Percentiles rank a stretch among this genome's conserved stretches.
These are phyloP conservation scores for Posidonia oceanica DNA, from an alignment of 116 monocot species.

Conservation along the genomic window DNA sequence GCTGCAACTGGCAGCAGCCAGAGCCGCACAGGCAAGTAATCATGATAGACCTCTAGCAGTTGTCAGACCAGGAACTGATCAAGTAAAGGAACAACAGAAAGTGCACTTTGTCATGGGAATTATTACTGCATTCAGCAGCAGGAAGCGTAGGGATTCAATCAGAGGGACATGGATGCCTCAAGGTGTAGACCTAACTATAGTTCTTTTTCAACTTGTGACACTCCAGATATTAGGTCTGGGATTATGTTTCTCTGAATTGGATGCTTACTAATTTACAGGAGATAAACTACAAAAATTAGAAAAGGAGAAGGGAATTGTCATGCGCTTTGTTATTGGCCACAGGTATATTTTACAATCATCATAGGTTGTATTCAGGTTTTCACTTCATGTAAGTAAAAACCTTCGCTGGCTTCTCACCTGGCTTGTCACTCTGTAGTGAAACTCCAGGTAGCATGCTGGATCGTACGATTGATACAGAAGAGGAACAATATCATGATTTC, in stretches of 20 bases:
- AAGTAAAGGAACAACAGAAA: constrained; percentile 25
- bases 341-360: constrained; percentile 22
- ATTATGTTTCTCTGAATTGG: neutral
- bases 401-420: neutral
- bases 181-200: constrained; percentile 21
- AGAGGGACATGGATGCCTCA: constrained; percentile 88
- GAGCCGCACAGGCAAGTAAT: constrained; percentile 38
- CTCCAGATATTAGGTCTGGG: no score
- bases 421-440: constrained; percentile 24
- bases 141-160: constrained; percentile 69
- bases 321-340: constrained; percentile 80
- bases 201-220: neutral
- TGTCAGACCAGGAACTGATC: constrained; percentile 9
- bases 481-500: constrained; percentile 63
- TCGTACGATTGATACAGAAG: constrained; percentile 65
- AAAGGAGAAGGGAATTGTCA: constrained; percentile 55
- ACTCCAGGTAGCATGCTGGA: constrained; percentile 52
- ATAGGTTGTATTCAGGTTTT: neutral
- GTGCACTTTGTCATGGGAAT: constrained; percentile 79
- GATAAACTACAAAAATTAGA: constrained; percentile 45
- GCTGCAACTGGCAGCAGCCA: constrained; percentile 61
- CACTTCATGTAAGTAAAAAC: neutral
- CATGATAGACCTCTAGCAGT: constrained; percentile 11
- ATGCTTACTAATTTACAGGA: constrained; percentile 14
- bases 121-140: constrained; percentile 77